Conservation (phyloP, 805 yeast genomes). For the Diddensiella transvaalensis region DNA sequence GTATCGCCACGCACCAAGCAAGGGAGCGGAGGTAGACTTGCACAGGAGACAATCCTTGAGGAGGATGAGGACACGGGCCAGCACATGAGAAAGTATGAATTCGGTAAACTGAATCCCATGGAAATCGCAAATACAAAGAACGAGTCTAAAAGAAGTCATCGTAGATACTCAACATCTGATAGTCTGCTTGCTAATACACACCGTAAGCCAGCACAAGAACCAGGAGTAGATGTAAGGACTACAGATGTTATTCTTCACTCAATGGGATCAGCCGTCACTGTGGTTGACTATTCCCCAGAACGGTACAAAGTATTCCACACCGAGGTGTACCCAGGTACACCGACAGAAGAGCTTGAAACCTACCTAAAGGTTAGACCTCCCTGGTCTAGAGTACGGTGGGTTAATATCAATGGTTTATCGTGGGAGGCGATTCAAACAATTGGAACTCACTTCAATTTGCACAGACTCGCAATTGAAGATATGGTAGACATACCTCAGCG, state of each 20-base stretch:
- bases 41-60: neutral
- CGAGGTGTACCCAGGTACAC: slow-evolving; percentile 35
- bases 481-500: slow-evolving; percentile 62
- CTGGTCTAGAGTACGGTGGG: slow-evolving; percentile 54
- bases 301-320: slow-evolving; percentile 44
- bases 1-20: neutral
- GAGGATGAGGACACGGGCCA: neutral
- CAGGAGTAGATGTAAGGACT: slow-evolving; percentile 51
- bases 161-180: slow-evolving; percentile 21
- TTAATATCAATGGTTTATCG: slow-evolving; percentile 57
- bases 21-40: neutral
- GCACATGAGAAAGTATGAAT: neutral
- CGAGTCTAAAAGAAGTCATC: neutral
- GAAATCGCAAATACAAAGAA: neutral
- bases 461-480: slow-evolving; percentile 56
- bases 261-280: slow-evolving; percentile 51
- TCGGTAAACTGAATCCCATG: neutral
- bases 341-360: slow-evolving; percentile 29
- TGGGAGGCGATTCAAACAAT: slow-evolving; percentile 55
- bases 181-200: slow-evolving; percentile 36
- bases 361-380: slow-evolving; percentile 38
- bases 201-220: slow-evolving; percentile 51
- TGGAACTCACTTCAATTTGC: slow-evolving; percentile 44
- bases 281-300: slow-evolving; percentile 47
- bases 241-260: slow-evolving; percentile 50